Percentiles rank a stretch among this genome's conserved stretches.
phyloP scores from a whole-genome alignment of 192 early-diverging fungal genomes.

The Podila epicladia region DNA sequence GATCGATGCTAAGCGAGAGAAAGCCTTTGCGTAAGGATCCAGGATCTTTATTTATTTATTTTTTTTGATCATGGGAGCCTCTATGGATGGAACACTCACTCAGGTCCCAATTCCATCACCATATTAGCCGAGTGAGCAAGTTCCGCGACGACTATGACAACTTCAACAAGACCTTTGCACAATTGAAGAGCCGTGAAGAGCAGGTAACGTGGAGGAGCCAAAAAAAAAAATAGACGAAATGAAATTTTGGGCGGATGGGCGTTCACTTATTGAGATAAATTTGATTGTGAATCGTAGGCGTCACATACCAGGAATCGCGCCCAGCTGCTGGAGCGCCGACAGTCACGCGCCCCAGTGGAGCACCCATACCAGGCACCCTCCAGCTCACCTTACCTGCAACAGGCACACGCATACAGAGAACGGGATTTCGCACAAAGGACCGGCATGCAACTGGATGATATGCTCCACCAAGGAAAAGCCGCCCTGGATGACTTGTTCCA shows the following conservation, averaged over 20 bases:
- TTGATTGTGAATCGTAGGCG: conserved; percentile 5
- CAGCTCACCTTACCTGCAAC: conserved; percentile 56
- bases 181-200: conserved; percentile 58
- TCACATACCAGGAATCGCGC: conserved; percentile 56
- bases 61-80: background rate
- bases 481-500: conserved; percentile 63
- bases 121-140: conserved; percentile 59
- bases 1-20: conserved; percentile 63
- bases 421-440: conserved; percentile 58
- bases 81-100: background rate
- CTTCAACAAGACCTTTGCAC: conserved; percentile 56
- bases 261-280: background rate
- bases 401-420: conserved; percentile 54
- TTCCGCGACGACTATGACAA: conserved; percentile 62
- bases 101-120: background rate
- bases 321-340: conserved; percentile 57
- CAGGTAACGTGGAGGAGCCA: conserved; percentile 26
- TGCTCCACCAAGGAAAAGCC: conserved; percentile 60
- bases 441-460: conserved; percentile 61
- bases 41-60: background rate
- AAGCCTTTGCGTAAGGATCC: conserved; percentile 56
- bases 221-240: background rate
- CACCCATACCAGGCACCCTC: conserved; percentile 52
- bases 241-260: background rate
- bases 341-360: conserved; percentile 42